Conservation (phyloP, 257 asterid species). For the Dorcoceras hygrometricum region DNA sequence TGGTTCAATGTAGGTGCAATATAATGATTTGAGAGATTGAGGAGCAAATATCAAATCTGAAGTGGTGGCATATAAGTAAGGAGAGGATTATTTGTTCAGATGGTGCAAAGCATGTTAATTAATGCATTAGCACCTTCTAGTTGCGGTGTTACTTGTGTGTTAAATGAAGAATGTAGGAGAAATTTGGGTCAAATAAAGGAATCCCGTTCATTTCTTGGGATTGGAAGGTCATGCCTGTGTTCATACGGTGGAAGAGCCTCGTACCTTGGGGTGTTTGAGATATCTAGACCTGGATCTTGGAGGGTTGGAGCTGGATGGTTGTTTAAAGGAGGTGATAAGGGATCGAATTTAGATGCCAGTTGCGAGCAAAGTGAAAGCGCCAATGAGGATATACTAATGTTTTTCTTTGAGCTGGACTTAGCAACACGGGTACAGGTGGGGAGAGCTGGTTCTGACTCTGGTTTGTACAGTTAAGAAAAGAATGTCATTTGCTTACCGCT, state of each 20-base stretch:
- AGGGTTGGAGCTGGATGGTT: constrained; percentile 84
- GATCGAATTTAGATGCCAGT: constrained; percentile 56
- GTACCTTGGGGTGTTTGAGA: constrained; percentile 34
- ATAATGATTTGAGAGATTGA: constrained; percentile 23
- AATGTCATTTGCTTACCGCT: constrained; percentile 11
- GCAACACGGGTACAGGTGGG: constrained; percentile 94
- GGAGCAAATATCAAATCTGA: constrained; percentile 13
- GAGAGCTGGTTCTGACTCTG: constrained; percentile 12
- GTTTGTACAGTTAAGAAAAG: constrained; percentile 14
- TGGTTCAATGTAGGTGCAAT: constrained; percentile 28
- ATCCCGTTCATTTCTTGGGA: constrained; percentile 34
- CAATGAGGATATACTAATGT: constrained; percentile 89
- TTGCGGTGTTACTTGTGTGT: constrained; percentile 42
- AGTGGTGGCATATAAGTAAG: constrained; percentile 14
- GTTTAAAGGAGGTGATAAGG: constrained; percentile 63
- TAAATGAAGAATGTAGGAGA: constrained; percentile 39
- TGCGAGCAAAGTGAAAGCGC: constrained; percentile 85
- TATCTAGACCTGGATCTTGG: constrained; percentile 38
- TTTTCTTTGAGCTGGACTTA: constrained; percentile 92
- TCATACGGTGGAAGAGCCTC: constrained; percentile 34
- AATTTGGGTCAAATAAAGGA: constrained; percentile 41
- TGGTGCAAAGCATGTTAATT: constrained; percentile 54
- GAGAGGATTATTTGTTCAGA: constrained; percentile 30
- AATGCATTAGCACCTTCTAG: constrained; percentile 54
- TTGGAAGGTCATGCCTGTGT: constrained; percentile 37